phyloP scores from a whole-genome alignment of 805 yeast genomes.

The Starmerella etchellsii region DNA sequence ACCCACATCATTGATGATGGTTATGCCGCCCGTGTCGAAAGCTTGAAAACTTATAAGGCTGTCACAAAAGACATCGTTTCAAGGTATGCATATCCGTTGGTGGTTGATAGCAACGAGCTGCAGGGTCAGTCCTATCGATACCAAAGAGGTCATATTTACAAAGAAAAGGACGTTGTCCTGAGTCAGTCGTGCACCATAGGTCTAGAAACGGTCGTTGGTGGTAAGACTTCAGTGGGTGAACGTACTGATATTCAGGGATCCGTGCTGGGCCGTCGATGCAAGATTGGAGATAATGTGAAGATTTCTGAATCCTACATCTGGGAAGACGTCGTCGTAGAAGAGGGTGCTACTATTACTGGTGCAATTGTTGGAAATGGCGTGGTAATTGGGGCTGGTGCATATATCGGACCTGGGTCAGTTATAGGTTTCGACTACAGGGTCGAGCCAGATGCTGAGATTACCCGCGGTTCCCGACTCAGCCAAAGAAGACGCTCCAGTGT shows the following conservation, averaged over 20 bases:
- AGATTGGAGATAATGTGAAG: slow-evolving; percentile 62
- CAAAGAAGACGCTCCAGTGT: slow-evolving; percentile 11
- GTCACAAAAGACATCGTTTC: slow-evolving; percentile 80
- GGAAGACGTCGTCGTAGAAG: slow-evolving; percentile 68
- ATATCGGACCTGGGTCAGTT: slow-evolving; percentile 56
- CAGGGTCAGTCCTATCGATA: slow-evolving; percentile 58
- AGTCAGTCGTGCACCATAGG: slow-evolving; percentile 83
- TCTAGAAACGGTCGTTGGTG: slow-evolving; percentile 70
- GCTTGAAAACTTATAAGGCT: slow-evolving; percentile 86
- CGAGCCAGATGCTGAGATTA: slow-evolving; percentile 36
- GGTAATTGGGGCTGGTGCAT: slow-evolving; percentile 39
- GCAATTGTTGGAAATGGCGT: slow-evolving; percentile 63
- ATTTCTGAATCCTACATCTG: slow-evolving; percentile 72
- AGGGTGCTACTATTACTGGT: slow-evolving; percentile 43
- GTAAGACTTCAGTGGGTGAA: slow-evolving; percentile 63
- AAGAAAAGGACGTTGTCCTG: slow-evolving; percentile 74
- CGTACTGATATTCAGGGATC: slow-evolving; percentile 53
- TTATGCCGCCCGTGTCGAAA: slow-evolving; percentile 91
- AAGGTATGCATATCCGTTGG: slow-evolving; percentile 86
- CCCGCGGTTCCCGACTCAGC: slow-evolving; percentile 8
- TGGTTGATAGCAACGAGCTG: slow-evolving; percentile 64
- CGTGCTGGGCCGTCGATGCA: slow-evolving; percentile 76
- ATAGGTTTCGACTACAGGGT: slow-evolving; percentile 64
- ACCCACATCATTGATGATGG: slow-evolving; percentile 69
- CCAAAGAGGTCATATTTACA: slow-evolving; percentile 76